Evolutionary conservation across 345 rosid species (phyloP).

Genomic region (Heritiera fomes): DNA sequence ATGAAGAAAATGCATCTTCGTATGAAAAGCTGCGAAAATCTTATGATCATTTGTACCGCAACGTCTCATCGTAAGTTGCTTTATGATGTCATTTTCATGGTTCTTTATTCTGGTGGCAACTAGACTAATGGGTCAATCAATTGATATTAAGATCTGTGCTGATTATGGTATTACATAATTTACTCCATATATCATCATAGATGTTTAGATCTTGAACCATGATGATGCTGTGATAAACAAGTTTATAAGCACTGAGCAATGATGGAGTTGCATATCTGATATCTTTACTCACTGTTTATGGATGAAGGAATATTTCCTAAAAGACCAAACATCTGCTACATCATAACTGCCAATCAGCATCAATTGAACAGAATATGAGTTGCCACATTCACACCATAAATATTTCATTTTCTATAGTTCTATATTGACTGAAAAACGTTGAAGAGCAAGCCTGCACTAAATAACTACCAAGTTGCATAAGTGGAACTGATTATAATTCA

Average conservation of each 20-base stretch:
- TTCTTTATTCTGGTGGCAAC: slow-evolving; percentile 21
- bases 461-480: not conserved
- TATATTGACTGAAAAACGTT: not conserved
- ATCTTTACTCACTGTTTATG: not conserved
- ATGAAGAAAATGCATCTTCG: slow-evolving; percentile 81
- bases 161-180: not conserved
- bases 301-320: not conserved
- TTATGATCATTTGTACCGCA: slow-evolving; percentile 86
- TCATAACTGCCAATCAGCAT: not conserved
- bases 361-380: not conserved
- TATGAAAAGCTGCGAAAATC: slow-evolving; percentile 97
- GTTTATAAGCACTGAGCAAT: not conserved
- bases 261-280: not conserved
- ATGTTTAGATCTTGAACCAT: not conserved
- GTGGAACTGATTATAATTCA: not conserved
- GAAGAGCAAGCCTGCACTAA: not conserved
- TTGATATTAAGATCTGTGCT: slow-evolving; percentile 7
- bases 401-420: not conserved
- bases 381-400: not conserved
- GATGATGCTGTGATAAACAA: not conserved
- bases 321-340: not conserved
- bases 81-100: slow-evolving; percentile 19
- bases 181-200: not conserved
- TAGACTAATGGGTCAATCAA: not conserved
- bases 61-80: slow-evolving; percentile 83